Percentiles rank a stretch among this genome's conserved stretches.
Evolutionary conservation across 306 rosid species (phyloP).

Genomic region (Amphicarpaea edgeworthii): DNA sequence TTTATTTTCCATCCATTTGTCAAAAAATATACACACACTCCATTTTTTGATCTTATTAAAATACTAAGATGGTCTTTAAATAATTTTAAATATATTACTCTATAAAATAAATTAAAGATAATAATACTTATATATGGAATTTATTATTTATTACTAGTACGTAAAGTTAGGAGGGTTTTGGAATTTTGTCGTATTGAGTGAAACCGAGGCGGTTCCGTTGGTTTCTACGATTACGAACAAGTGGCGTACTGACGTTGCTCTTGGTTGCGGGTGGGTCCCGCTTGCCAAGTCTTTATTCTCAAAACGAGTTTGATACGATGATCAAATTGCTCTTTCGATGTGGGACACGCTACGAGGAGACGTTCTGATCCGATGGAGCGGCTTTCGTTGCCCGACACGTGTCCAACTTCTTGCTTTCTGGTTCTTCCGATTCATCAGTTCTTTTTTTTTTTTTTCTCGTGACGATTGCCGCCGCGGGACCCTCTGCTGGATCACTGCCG

Average conservation of each 20-base stretch:
- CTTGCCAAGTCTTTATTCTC: slow-evolving; percentile 46
- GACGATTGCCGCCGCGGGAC: slow-evolving; percentile 38
- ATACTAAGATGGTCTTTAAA: no score
- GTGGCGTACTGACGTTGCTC: slow-evolving; percentile 47
- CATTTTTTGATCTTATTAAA: no score
- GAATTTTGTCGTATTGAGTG: slow-evolving; percentile 64
- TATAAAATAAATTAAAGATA: no score
- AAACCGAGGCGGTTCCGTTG: slow-evolving; percentile 45
- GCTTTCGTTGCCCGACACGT: slow-evolving; percentile 46
- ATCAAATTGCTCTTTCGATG: slow-evolving; percentile 37
- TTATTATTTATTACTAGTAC: background rate
- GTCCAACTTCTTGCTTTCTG: background rate
- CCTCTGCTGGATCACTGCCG: slow-evolving; percentile 43
- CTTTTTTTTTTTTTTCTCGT: slow-evolving; percentile 44
- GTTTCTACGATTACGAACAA: slow-evolving; percentile 44
- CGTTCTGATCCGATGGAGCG: background rate
- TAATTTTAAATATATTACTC: no score
- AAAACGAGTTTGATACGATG: slow-evolving; percentile 58
- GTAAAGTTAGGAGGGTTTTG: slow-evolving; percentile 43
- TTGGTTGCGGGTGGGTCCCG: slow-evolving; percentile 54
- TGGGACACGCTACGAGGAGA: slow-evolving; percentile 34
- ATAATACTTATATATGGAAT: no score
- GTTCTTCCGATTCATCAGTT: background rate
- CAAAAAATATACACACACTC: no score
- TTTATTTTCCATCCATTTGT: no score